Base-by-base conservation (phyloP, 108 stramenopile genomes). In the Pseudonitzschia delicatissima region DNA sequence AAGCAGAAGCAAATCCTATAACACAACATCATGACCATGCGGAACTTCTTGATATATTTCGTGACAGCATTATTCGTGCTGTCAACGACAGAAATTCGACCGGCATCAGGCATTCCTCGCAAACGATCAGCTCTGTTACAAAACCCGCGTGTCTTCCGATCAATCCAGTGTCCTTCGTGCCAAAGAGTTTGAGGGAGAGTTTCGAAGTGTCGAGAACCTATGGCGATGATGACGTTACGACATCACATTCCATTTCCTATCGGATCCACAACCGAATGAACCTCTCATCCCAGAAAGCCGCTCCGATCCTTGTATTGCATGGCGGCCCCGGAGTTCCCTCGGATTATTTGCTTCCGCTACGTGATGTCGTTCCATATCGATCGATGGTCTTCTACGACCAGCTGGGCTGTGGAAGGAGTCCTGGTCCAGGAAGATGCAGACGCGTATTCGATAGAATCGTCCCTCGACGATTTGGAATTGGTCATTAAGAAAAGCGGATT, bases 341-440 rank as follows among this genome's bases (percentile, higher is more conserved):
- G 1, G 69, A 77, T 34, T 88, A 88, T 66, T 71, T 88, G 20
- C 72, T 69, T 53, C 78, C 87, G 3, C 67, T 85, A 18, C 84
- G 52, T 28, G 52, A 79, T 34, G 25, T 88, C 3, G 4, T 44
- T 26, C 72, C 74, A 7, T 66, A 77, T 60, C 70, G 87, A 66
- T 75, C 82, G 8, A 74, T 87, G 20, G 68, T 87, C 2, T 87
- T 80, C 42, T 83, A 76, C 61, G 87, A 87, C 81, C 87, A 87
- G 68, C 29, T 87, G 17, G 87, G 87, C 20, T 87, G 87, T 70
- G 87, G 87, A 25, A 60, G 59, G 50, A 71, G 68, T 2, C 64
- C 71, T 28, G 68, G 73, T 61, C 86, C 87, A 0, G 60, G 67
- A 12, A 77, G 77, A 60, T 8, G n/a, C 47, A 12, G 34, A 51